Evolutionary conservation across 768 basidiomycete genomes (phyloP), one percentile per base, ranked within the genome.

Genomic region (Podaxis sp.): DNA sequence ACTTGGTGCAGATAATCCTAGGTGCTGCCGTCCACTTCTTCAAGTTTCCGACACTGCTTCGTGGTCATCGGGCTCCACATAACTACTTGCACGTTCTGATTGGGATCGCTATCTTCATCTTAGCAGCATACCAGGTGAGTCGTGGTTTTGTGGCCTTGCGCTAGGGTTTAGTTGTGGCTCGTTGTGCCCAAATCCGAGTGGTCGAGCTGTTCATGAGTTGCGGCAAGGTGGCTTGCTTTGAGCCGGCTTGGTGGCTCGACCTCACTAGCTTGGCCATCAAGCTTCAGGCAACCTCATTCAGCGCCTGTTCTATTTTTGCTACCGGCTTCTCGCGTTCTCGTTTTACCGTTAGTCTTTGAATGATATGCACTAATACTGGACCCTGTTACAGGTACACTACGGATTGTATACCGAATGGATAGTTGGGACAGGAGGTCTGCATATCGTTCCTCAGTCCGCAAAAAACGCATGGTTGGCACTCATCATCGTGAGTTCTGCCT

Each of bases 41-140:
- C 72, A 88, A 88, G 68, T 67, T 76, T 56, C 75, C 74, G 4
- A 64, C 70, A 0, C 52, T 74, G 22, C 72, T 79, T 72, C 67
- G 66, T 64, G 76, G 75, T 56, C 67, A 71, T 71, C 72, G 87
- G 29, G 75, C 84, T 7, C 77, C 80, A 36, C 85, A 79, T 51
- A 84, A 82, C 66, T 87, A 84, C 71, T 58, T 82, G 29, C 86
- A 88, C 65, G 82, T 78, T 8, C 59, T 80, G 2, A 66, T 88
- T 24, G 87, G 87, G 1, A 69, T 87, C 6, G 71, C 74, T 0
- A 87, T 86, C 56, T 75, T 89, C 55, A 80, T 73, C 1, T 71
- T 87, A 24, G 83, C 85, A 2, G 80, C 79, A 33, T 85, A 78
- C 61, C 80, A 84, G 76, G 82, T 81, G 54, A 61, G 67, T 63